Evolutionary conservation across 768 basidiomycete genomes (phyloP), one percentile per base, ranked within the genome.

Genomic region (Arthromyces matolae): DNA sequence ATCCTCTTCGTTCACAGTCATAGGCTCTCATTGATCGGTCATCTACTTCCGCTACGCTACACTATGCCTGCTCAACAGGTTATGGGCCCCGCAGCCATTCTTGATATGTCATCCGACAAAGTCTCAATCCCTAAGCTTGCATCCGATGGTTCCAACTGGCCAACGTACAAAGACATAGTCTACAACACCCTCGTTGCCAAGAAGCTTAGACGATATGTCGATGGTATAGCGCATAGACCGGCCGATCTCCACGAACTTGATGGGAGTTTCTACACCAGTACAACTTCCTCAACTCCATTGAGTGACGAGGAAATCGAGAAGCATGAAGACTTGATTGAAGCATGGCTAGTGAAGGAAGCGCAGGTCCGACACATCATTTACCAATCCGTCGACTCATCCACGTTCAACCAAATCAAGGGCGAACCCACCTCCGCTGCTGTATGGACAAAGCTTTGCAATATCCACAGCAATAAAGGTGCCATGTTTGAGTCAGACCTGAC

Each of bases 131-230:
- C 37, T 16, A 37, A 37, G 49, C 57, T 62, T 16, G 33, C 50
- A 10, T 56, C 62, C 16, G 57, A 66, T 47, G 54, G 62, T 4
- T 57, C 59, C 20, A 69, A 69, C 35, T 69, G 66, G 65, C 29
- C 50, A 1, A 60, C 39, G 13, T 67, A 65, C 58, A 57, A 60
- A 24, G 58, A 60, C 4, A 41, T 49, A 8, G 49, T 57, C 12
- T 19, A 55, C 24, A 64, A 64, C 42, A 40, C 54, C 13, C 22
- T 66, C 4, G 23, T 13, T 10, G 19, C 35, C 19, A 37, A 37
- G 19, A 37, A 37, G 19, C 8, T 37, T 4, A 8, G 19, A 20
- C 7, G 9, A 4, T 35, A 55, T 38, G 7, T 54, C 59, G 20
- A 32, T 22, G 65, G 68, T 20, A 61, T 47, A 19, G 52, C 48